Conservation (phyloP, 2,329 filamentous ascomycete genomes). For the Colletotrichum tabaci region DNA sequence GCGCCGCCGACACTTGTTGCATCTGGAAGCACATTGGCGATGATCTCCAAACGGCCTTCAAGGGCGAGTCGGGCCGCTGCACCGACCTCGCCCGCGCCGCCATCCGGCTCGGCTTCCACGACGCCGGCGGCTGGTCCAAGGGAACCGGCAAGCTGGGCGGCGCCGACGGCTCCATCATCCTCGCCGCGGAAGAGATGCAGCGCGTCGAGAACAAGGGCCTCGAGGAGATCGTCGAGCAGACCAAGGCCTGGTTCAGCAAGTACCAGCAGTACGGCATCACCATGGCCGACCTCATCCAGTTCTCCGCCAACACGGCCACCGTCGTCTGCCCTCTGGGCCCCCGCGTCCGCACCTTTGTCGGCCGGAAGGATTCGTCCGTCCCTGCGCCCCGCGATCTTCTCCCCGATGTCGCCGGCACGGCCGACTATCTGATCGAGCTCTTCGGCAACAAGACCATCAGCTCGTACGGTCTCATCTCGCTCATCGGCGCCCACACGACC, state of each 20-base stretch:
- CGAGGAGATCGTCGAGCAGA: conserved; percentile 57
- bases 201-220: conserved; percentile 64
- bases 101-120: conserved; percentile 64
- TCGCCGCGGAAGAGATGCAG: conserved; percentile 54
- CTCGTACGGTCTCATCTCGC: conserved; percentile 64
- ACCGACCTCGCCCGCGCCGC: conserved; percentile 60
- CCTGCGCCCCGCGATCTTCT: conserved; percentile 58
- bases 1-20: conserved; percentile 58
- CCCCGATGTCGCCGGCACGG: conserved; percentile 58
- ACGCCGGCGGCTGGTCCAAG: conserved; percentile 61
- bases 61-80: conserved; percentile 55
- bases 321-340: conserved; percentile 62
- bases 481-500: conserved; percentile 68
- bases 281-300: conserved; percentile 69
- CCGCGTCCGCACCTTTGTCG: conserved; percentile 64
- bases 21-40: conserved; percentile 60
- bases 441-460: conserved; percentile 69
- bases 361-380: conserved; percentile 60
- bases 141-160: conserved; percentile 54
- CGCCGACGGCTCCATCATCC: conserved; percentile 61
- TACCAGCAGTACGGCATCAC: conserved; percentile 56
- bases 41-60: conserved; percentile 55
- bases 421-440: conserved; percentile 61
- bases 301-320: conserved; percentile 64
- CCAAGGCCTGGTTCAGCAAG: conserved; percentile 57